phyloP scores from a whole-genome alignment of 495 filamentous ascomycete genomes.

The Cladorrhinum samala region DNA sequence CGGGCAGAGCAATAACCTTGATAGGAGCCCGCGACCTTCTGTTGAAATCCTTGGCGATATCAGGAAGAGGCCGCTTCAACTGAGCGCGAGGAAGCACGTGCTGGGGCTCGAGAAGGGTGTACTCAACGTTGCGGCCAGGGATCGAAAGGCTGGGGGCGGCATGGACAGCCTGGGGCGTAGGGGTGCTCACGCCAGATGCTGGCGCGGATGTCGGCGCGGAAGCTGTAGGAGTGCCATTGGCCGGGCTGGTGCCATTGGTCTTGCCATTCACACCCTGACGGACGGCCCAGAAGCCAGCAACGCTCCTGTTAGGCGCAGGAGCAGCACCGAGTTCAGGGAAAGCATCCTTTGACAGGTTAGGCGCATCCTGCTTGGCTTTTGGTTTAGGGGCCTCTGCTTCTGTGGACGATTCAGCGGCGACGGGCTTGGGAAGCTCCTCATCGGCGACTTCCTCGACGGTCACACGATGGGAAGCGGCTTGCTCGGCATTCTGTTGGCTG shows the following conservation, averaged over 20 bases:
- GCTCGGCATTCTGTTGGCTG: constrained; percentile 22
- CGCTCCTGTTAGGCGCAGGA: constrained; percentile 53
- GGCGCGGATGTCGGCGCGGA: constrained; percentile 56
- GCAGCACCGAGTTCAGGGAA: constrained; percentile 80
- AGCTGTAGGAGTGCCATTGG: constrained; percentile 46
- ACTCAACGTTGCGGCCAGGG: constrained; percentile 72
- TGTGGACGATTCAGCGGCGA: constrained; percentile 29
- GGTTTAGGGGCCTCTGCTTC: constrained; percentile 40
- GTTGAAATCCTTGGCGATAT: constrained; percentile 83
- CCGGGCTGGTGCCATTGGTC: constrained; percentile 51
- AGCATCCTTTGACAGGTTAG: constrained; percentile 73
- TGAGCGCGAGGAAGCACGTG: constrained; percentile 68
- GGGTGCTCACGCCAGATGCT: constrained; percentile 50
- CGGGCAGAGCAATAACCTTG: constrained; percentile 60
- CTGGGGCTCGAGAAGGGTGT: constrained; percentile 60
- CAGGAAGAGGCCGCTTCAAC: constrained; percentile 72
- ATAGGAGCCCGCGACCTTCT: constrained; percentile 80
- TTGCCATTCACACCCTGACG: constrained; percentile 47
- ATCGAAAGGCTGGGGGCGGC: constrained; percentile 59
- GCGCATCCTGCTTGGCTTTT: constrained; percentile 53
- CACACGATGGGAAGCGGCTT: constrained; percentile 59
- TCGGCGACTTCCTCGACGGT: constrained; percentile 76
- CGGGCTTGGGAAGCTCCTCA: constrained; percentile 57
- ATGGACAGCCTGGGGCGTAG: constrained; percentile 39
- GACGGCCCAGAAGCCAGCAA: constrained; percentile 55